Percentiles rank a stretch among this genome's conserved stretches.
Conservation (phyloP, 371 early-diverging fungal genomes). For the Actinomucor elegans region DNA sequence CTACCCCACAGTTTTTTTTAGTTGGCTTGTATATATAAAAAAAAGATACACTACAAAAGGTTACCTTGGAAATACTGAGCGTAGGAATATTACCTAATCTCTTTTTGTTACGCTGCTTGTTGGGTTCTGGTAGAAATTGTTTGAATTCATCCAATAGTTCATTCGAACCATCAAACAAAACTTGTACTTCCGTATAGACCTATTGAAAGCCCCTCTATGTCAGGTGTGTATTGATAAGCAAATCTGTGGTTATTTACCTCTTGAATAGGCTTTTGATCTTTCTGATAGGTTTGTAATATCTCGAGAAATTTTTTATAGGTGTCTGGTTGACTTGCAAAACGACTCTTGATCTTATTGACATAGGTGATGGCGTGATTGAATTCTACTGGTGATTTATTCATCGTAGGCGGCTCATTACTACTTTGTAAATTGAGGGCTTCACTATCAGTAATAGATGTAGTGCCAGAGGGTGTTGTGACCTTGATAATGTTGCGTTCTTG, state of each 20-base stretch:
- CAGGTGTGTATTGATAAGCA: no score
- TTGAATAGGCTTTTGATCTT: constrained; percentile 86
- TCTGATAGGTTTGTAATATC: constrained; percentile 93
- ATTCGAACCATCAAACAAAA: constrained; percentile 76
- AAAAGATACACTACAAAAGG: constrained; percentile 11
- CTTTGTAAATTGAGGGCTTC: constrained; percentile 2
- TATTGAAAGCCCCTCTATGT: no score
- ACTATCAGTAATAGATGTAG: constrained; percentile 35
- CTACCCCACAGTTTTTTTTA: no score
- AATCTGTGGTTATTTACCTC: constrained; percentile 52
- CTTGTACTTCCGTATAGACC: constrained; percentile 77
- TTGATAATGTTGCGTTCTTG: constrained; percentile 69
- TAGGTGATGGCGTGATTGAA: constrained; percentile 97
- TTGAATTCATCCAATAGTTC: constrained; percentile 94
- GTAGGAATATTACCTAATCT: constrained; percentile 8
- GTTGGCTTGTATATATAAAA: no score
- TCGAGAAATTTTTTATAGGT: constrained; percentile 94
- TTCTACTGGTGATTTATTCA: constrained; percentile 67
- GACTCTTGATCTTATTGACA: constrained; percentile 96
- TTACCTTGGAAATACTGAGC: constrained; percentile 20
- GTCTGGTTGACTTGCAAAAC: constrained; percentile 86
- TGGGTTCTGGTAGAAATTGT: constrained; percentile 79
- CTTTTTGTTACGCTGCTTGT: constrained; percentile 15
- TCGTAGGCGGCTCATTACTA: not conserved
- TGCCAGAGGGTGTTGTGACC: constrained; percentile 88